Base-by-base conservation (phyloP, 1,284 basidiomycete species). In the Leccinum subfulvum region DNA sequence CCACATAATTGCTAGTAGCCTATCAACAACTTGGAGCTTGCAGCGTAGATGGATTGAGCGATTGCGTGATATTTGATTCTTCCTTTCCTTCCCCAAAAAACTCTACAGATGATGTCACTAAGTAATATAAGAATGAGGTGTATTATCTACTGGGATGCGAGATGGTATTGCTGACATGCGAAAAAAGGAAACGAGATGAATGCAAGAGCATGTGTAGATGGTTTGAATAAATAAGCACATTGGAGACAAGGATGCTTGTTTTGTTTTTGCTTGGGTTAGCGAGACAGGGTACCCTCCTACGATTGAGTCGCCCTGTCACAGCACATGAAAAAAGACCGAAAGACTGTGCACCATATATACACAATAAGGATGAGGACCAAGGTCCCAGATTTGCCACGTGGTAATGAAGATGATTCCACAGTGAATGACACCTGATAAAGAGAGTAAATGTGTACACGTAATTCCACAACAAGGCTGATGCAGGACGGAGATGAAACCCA, bases 391-490 rank as follows among this genome's bases (percentile, higher is more conserved):
- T 64, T 66, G 58, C 49, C 21, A 53, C 35, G 58, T 33, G 26
- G 35, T 6, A 49, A 44, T 10, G 6, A 63, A 64, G 52, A 18
- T 28, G 55, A 59, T 60, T 49, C 47, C 47, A 49, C 47, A 23
- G 61, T 56, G 33, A 64, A 69, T 56, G 62, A 59, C 61, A 60
- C 62, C 58, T 59, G 55, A 65, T 41, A 37, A 57, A 59, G 61
- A 44, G 63, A 54, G 57, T 18, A 68, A 62, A 60, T 71, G 71
- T 75, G 60, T 75, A 73, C 74, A 75, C 65, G 62, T 76, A 73
- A 65, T 73, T 69, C 74, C 74, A 73, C 71, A 73, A 76, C 71
- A 73, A 51, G 54, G 65, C 65, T 58, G 73, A 67, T 65, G 61
- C 68, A 57, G 71, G 71, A 59, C 21, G 18, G 58, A 64, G 60